Percentiles rank a stretch among this genome's conserved stretches.
phyloP scores from a whole-genome alignment of 768 basidiomycete species.

The Agrocybe pediades region DNA sequence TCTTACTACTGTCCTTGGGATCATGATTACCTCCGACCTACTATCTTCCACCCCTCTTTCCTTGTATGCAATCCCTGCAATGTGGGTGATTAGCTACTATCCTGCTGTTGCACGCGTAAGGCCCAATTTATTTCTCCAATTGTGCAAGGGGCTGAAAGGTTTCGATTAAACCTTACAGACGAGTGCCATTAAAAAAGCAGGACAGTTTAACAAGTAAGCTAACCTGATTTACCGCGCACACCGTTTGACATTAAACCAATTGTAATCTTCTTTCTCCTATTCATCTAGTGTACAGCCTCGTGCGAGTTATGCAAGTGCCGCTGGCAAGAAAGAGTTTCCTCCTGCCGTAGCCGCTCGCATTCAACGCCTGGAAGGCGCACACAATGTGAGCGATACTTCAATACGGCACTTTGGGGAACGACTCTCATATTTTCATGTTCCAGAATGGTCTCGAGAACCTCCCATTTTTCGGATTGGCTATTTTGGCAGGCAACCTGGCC shows the following conservation, averaged over 20 bases:
- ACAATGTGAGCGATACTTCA: conserved; percentile 22
- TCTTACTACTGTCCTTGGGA: not conserved
- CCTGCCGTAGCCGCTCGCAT: conserved; percentile 26
- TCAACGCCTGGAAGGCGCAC: conserved; percentile 37
- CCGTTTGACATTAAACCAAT: not conserved
- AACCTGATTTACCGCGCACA: not conserved
- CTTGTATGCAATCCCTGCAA: conserved; percentile 39
- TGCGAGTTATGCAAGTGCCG: conserved; percentile 20
- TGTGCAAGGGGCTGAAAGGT: not conserved
- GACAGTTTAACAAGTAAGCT: conserved; percentile 33
- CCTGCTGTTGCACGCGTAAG: conserved; percentile 29
- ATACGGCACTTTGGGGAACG: not conserved
- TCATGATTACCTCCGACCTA: conserved; percentile 4
- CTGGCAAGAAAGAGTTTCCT: conserved; percentile 25
- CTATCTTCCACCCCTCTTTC: conserved; percentile 29
- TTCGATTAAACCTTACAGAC: not conserved
- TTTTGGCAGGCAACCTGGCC: conserved; percentile 23
- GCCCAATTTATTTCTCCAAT: not conserved
- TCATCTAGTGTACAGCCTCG: conserved; percentile 32
- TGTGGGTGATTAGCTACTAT: conserved; percentile 33
- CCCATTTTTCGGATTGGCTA: conserved; percentile 23
- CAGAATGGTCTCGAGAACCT: conserved; percentile 25
- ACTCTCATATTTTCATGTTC: not conserved
- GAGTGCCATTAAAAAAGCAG: conserved; percentile 4
- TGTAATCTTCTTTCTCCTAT: too few relatives aligned